Evolutionary conservation across 2,329 filamentous ascomycete species (phyloP).

Genomic region (Dendryphion nanum): DNA sequence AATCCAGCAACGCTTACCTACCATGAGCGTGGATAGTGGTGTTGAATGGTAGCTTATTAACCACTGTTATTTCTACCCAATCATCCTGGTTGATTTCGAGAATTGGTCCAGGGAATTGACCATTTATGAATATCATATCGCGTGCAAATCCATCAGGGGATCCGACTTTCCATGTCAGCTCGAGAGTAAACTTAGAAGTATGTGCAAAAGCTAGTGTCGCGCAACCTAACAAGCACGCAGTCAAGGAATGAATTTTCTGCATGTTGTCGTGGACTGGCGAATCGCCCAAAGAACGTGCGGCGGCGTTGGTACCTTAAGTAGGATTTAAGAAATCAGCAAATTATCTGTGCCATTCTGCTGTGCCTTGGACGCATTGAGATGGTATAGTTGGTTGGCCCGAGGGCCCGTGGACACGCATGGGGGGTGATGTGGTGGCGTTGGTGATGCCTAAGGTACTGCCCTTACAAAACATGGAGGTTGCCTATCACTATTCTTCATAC

Average conservation of each 20-base stretch:
- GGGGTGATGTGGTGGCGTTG: no score
- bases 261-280: no score
- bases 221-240: neutral
- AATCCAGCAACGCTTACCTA: constrained; percentile 5
- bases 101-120: constrained; percentile 23
- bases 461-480: no score
- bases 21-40: constrained; percentile 54
- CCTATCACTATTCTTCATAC: no score
- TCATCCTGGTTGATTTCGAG: constrained; percentile 21
- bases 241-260: neutral
- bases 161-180: constrained; percentile 20
- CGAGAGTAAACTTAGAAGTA: constrained; percentile 13
- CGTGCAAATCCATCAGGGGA: constrained; percentile 23
- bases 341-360: no score
- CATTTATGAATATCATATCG: constrained; percentile 27
- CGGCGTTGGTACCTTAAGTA: no score
- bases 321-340: no score
- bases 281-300: no score
- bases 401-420: neutral
- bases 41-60: constrained; percentile 50
- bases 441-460: no score
- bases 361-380: no score
- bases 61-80: constrained; percentile 34
- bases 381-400: neutral
- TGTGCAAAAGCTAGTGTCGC: constrained; percentile 13